Base-by-base conservation (phyloP, 2,329 filamentous ascomycete species). In the Seiridium cupressi region DNA sequence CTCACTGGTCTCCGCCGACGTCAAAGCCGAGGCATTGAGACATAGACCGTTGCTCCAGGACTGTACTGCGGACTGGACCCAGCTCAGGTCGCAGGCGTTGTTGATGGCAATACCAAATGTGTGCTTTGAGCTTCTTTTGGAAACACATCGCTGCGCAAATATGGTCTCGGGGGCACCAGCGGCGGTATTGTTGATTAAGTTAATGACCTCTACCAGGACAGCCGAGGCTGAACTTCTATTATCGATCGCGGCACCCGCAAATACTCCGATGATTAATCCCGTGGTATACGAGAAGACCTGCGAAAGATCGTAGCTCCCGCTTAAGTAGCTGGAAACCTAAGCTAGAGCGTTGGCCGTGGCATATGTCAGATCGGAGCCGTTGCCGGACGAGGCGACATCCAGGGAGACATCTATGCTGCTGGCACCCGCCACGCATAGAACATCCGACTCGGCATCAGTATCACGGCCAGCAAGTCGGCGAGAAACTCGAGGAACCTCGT, bases 61-160 rank as follows among this genome's bases (percentile, higher is more conserved):
- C 36, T 47, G 38, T 3, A 38, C 44, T 6, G 51, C 48, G n/a
- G 42, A 51, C 42, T 62, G 60, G 4, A 61, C 55, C 8, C 9
- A 35, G 9, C 18, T 18, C n/a, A 63, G 44, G 51, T 61, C 38
- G 5, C 46, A 46, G 3, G 18, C 36, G 18, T 11, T 61, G 44
- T 59, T 59, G 36, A 61, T 55, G 6, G 48, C 53, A 18, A 63
- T 32, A 44, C 61, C 61, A n/a, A 65, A 62, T 8, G 59, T 38
- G 18, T 32, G 10, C 34, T 57, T 18, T 5, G 38, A 6, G 7
- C n/a, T 26, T 13, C n/a, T 5, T 5, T 31, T 31, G 9, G 10
- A 13, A 11, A 18, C 5, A 32, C 46, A 49, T 10, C 57, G 51
- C 51, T 53, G 51, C 4, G 10, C 32, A 36, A 53, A 35, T 34